Conservation (phyloP, 768 basidiomycete genomes). For the Trametes villosa region DNA sequence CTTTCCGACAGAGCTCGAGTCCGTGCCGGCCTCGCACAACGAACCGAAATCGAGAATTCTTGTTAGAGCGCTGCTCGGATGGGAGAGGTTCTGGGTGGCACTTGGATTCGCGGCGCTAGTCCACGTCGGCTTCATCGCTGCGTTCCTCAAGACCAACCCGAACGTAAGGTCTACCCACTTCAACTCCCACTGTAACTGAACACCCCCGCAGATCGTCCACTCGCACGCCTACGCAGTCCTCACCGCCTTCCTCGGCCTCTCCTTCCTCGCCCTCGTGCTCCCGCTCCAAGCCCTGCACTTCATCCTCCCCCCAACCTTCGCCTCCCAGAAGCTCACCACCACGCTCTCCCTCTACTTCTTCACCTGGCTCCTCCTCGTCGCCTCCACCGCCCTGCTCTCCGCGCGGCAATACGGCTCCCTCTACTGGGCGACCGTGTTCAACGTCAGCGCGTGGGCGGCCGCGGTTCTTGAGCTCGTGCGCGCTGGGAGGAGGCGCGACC, state of each 20-base stretch:
- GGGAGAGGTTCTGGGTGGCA: slow-evolving; percentile 67
- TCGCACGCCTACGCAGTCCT: slow-evolving; percentile 58
- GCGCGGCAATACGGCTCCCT: slow-evolving; percentile 51
- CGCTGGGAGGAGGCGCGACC: slow-evolving; percentile 40
- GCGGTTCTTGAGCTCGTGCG: slow-evolving; percentile 38
- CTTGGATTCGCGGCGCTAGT: slow-evolving; percentile 48
- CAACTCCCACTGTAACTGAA: not conserved
- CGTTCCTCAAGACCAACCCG: slow-evolving; percentile 61
- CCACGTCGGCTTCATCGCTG: slow-evolving; percentile 52
- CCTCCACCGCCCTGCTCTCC: slow-evolving; percentile 51
- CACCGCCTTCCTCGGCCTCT: slow-evolving; percentile 50
- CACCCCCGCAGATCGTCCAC: slow-evolving; percentile 58
- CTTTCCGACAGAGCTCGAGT: slow-evolving; percentile 9
- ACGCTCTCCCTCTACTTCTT: slow-evolving; percentile 58
- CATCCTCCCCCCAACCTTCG: slow-evolving; percentile 37
- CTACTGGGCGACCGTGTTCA: slow-evolving; percentile 63
- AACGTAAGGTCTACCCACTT: slow-evolving; percentile 53
- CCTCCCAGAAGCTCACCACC: slow-evolving; percentile 54
- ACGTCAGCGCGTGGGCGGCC: slow-evolving; percentile 48
- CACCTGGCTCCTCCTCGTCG: slow-evolving; percentile 61
- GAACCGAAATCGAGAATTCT: slow-evolving; percentile 33
- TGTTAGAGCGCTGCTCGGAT: slow-evolving; percentile 46
- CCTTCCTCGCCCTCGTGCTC: slow-evolving; percentile 54
- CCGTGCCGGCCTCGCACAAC: not conserved
- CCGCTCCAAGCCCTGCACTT: slow-evolving; percentile 40